These are phyloP conservation scores for Pyrus hybrid DNA, from an alignment of 331 rosid species.

Conservation along the genomic window DNA sequence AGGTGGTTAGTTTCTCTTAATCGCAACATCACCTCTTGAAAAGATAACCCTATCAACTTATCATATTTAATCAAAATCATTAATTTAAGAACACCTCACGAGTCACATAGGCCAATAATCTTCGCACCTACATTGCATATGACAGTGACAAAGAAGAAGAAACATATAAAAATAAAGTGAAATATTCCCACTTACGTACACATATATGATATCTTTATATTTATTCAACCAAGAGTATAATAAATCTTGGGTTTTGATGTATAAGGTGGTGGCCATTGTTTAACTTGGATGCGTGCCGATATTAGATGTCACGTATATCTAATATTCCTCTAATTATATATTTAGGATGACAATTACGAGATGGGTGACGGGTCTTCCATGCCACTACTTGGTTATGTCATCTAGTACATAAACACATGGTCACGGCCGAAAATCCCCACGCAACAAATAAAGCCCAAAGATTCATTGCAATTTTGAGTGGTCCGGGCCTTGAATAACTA, in stretches of 20 bases:
- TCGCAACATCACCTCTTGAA: background rate
- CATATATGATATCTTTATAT: too few species aligned
- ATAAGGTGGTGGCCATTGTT: background rate
- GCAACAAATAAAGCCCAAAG: background rate
- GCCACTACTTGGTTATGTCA: background rate
- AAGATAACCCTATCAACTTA: background rate
- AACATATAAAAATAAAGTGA: background rate
- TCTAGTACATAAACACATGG: background rate
- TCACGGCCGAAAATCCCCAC: background rate
- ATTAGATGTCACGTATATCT: too few species aligned
- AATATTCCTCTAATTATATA: too few species aligned
- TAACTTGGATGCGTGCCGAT: background rate
- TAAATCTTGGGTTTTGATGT: background rate
- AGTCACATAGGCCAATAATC: background rate
- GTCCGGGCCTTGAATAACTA: background rate
- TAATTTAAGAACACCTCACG: background rate
- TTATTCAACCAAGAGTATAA: background rate
- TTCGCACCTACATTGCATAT: background rate
- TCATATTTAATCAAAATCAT: background rate
- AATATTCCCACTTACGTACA: background rate
- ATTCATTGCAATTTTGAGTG: background rate
- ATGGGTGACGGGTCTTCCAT: background rate
- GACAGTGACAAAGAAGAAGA: background rate
- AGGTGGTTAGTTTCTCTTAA: background rate
- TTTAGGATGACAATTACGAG: background rate